Evolutionary conservation across 164 flowering plant species (phyloP), one percentile per base, ranked within the genome.

Genomic region (Warburgia ugandensis): DNA sequence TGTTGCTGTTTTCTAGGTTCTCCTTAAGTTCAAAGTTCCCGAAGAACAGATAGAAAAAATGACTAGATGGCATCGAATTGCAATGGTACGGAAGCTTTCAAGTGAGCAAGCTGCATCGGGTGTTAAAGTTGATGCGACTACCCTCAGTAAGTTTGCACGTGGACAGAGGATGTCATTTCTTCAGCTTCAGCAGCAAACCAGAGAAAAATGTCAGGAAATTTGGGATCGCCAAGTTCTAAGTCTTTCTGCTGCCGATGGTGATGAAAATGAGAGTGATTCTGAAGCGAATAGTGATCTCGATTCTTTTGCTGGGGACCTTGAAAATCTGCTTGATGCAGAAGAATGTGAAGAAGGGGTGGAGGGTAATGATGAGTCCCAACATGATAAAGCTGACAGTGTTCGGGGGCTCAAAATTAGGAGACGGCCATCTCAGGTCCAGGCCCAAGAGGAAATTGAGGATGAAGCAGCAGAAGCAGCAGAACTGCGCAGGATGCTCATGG

Each of bases 401-500:
- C 81, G 70, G 61, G 96, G 96, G 31, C 77, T 87, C 16, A 85
- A 87, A 72, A 88, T 88, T 94, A 73, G 99, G 59, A 73, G 95
- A 62, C 80, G 58, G 17, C 84, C 87, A 33, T 66, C 78, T 21
- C 79, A 73, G 59, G 77, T 74, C 47, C 89, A 75, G 71, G 81
- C 80, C 37, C 89, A 83, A 50, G 99, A 88, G 68, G 96, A 88
- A 68, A 76, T 80, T 45, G 96, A 92, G 73, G 99, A 92, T 77
- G 96, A 92, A 75, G 89, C 79, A 23, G 94, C 96, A 45, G 99
- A 92, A 74, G 96, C 96, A 19, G 96, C 95, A 42, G 99, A 92
- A 45, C 66, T 92, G 36, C 77, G 86, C 68, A 75, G 85, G 68
- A 76, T 92, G 78, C 96, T 92, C 29, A 77, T 88, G 91, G 96